A percentile compares a stretch with the other conserved stretches of the same genome.
phyloP scores from a whole-genome alignment of 2,329 filamentous ascomycete species.

The Ceratocystis huliohia region DNA sequence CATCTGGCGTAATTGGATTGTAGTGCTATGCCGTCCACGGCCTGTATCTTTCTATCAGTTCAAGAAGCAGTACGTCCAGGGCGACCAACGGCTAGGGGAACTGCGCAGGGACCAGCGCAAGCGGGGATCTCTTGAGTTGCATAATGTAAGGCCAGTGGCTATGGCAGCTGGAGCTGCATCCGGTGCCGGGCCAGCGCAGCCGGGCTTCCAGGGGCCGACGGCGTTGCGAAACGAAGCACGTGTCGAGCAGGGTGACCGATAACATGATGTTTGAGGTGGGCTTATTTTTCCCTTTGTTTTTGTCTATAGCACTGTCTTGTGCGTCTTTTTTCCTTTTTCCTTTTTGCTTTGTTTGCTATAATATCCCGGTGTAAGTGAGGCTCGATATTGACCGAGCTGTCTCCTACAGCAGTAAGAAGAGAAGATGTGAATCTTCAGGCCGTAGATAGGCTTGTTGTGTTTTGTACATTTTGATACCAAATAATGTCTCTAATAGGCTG shows the following conservation, averaged over 20 bases:
- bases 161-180: slow-evolving; percentile 20
- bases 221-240: slow-evolving; percentile 29
- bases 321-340: not conserved
- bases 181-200: slow-evolving; percentile 22
- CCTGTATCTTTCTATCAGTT: slow-evolving; percentile 83
- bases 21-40: slow-evolving; percentile 69
- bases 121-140: slow-evolving; percentile 55
- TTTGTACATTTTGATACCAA: slow-evolving; percentile 11
- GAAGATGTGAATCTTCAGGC: too few species aligned
- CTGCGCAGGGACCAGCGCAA: slow-evolving; percentile 27
- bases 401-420: too few species aligned
- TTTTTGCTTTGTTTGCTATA: not conserved
- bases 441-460: not conserved
- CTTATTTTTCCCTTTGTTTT: slow-evolving; percentile 1
- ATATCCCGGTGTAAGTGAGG: too few species aligned
- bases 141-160: slow-evolving; percentile 32
- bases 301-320: not conserved
- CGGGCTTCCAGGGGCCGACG: slow-evolving; percentile 43
- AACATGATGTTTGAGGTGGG: not conserved
- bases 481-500: not conserved
- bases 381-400: too few species aligned
- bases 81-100: slow-evolving; percentile 71
- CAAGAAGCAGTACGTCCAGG: slow-evolving; percentile 61
- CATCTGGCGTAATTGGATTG: slow-evolving; percentile 63
- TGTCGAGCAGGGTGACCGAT: not conserved